Base-by-base conservation (phyloP, 257 asterid species). In the Plectranthus barbatus region DNA sequence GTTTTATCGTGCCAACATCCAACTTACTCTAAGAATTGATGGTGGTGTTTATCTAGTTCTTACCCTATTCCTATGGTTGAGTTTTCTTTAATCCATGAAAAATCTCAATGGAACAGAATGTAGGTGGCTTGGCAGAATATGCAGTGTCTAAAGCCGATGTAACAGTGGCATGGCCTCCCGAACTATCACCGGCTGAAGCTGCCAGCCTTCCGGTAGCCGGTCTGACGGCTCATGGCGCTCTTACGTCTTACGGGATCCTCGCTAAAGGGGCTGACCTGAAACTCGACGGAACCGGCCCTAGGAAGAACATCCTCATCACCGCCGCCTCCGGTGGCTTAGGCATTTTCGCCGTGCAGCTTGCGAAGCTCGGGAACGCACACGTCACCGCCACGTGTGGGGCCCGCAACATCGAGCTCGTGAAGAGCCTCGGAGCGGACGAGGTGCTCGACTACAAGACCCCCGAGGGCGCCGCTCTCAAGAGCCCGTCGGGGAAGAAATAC, bases 371-470 rank as follows among this genome's bases (percentile, higher is more conserved):
- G 7, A 86, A 86, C 40, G 40, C 80, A 4, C 90, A 86, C 4
- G 85, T 86, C 19, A 80, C 87, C 0, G 94, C 84, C 13, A 84
- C 92, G 0, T 86, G 92, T 37, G 95, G 92, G 14, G 84, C 86
- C 9, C 84, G 92, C 5, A 84, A 86, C 62, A 0, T 82, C 4
- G 84, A 82, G n/a, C n/a, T n/a, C n/a, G n/a, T n/a, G n/a, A n/a
- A n/a, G n/a, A n/a, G n/a, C n/a, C n/a, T n/a, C n/a, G 95, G 92
- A 33, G 92, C 87, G 3, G 92, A 86, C 10, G 95, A 84, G 70
- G 90, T 84, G 13, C 81, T 86, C 46, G 92, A 84, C 69, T 84
- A 82, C 19, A 81, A 74, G 49, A 83, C 86, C 20, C 83, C 88
- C n/a, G n/a, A n/a, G n/a, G n/a, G n/a, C n/a, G n/a, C n/a, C n/a